These are phyloP conservation scores for Chrysopogon serrulatus DNA, from an alignment of 176 grass and related monocot genomes.

Conservation along the genomic window DNA sequence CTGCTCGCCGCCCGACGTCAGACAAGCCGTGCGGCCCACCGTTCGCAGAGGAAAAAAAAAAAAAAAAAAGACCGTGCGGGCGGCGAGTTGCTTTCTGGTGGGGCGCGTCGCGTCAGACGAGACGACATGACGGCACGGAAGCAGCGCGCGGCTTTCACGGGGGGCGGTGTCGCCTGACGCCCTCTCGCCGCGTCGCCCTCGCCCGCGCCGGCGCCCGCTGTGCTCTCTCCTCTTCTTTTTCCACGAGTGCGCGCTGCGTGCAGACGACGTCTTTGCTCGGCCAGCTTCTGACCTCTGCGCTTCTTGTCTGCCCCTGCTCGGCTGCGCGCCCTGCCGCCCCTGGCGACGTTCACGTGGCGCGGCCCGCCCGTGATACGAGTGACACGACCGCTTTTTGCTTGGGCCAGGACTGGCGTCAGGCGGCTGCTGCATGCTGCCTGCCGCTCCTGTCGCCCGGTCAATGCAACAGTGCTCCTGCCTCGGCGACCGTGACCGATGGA, in stretches of 20 bases:
- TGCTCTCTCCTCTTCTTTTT: not conserved
- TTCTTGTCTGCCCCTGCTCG: not conserved
- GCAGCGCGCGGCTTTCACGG: slow-evolving; percentile 40
- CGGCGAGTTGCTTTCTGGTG: not conserved
- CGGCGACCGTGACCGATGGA: not conserved
- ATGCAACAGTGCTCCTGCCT: not conserved
- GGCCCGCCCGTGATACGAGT: slow-evolving; percentile 24
- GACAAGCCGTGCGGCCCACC: no score
- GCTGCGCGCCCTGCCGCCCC: not conserved
- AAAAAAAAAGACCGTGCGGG: not conserved
- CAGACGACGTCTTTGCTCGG: not conserved
- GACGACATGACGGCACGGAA: not conserved
- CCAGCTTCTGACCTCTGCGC: not conserved
- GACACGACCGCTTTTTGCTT: slow-evolving; percentile 4
- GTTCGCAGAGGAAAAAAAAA: no score
- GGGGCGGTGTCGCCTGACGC: not conserved
- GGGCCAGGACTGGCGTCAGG: not conserved
- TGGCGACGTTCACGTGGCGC: slow-evolving; percentile 30
- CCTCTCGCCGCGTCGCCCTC: no score
- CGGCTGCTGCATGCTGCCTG: no score
- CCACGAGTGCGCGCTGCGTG: not conserved
- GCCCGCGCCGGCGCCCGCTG: not conserved
- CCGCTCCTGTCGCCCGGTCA: slow-evolving; percentile 12
- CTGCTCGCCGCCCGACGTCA: not conserved
- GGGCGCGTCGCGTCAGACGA: not conserved